Evolutionary conservation across 345 rosid species (phyloP).

Genomic region (Euphorbia pulcherrima): DNA sequence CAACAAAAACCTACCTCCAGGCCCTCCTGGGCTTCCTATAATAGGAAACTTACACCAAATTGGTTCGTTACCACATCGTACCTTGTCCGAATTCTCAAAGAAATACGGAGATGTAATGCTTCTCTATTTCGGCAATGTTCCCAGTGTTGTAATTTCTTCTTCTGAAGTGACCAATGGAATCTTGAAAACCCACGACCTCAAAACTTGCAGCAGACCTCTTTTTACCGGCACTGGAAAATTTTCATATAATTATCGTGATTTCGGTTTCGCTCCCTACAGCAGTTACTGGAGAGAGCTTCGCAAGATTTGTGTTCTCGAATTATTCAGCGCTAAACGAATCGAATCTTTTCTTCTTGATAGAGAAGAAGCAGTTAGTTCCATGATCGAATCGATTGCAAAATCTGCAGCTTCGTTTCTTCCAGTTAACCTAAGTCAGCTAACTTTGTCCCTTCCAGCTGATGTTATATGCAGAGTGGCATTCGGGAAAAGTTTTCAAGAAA

Average conservation of each 20-base stretch:
- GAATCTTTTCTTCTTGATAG: neutral
- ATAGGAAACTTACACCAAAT: no score
- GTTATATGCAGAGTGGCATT: neutral
- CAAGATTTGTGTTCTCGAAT: slow-evolving; percentile 6
- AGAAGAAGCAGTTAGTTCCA: neutral
- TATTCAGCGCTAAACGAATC: neutral
- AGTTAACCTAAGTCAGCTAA: neutral
- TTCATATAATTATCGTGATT: neutral
- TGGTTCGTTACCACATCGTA: no score
- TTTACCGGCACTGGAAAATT: neutral
- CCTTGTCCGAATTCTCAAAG: no score
- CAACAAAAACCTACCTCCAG: no score
- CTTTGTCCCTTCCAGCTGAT: neutral
- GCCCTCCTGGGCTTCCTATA: no score
- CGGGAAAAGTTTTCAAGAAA: no score
- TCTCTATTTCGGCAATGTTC: neutral
- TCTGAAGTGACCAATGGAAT: neutral
- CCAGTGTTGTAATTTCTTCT: slow-evolving; percentile 1
- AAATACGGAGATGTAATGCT: slow-evolving; percentile 1
- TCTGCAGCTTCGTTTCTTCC: neutral
- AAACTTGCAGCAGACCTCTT: neutral
- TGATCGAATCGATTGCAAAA: neutral
- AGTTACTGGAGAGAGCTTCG: neutral
- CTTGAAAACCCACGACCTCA: neutral
- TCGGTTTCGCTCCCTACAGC: neutral